Base-by-base conservation (phyloP, 2,329 filamentous ascomycete genomes). In the Apiospora marii region DNA sequence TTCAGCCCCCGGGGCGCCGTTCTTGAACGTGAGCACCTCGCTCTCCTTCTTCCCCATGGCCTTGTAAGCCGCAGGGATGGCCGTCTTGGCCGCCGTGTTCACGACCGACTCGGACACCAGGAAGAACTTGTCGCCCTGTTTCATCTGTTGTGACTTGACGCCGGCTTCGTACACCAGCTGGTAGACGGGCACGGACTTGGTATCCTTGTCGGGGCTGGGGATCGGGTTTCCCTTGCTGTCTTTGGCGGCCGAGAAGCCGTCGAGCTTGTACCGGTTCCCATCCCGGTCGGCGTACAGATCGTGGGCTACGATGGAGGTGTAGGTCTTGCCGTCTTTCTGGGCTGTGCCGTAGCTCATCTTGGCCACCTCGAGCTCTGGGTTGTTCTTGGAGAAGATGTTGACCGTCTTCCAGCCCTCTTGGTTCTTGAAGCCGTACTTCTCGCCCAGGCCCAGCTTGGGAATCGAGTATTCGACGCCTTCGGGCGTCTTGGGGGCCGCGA, bases 211-310 rank as follows among this genome's bases (percentile, higher is more conserved):
- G 22, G 48, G 48, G 7, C 10, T 51, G n/a, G n/a, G n/a, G 7
- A n/a, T 13, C 7, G 4, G 46, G 3, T 48, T 48, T 22, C 16
- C 46, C 4, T 22, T 22, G 46, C 4, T 7, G 10, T 30, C 24
- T 13, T 37, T 41, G 7, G 37, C 37, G 8, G 37, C 37, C 37
- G 37, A 41, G 10, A 10, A 41, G 37, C 37, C 37, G 12, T 61
- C 53, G 53, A 61, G 53, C 34, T 30, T 61, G 34, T 61, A 61
- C 24, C 53, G 30, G 53, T 61, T 61, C 10, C 53, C 53, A 7
- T 61, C 53, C 4, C n/a, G 19, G 53, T n/a, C n/a, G 3, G 53
- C 53, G 19, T 30, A 24, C 19, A 13, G 53, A 24, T 61, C 53
- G 16, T 61, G 53, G 24, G 53, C 53, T 1, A 61, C 53, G n/a